Percentiles rank a stretch among this genome's conserved stretches.
Conservation (phyloP, 1,284 basidiomycete species). For the Trichosporon faecale region DNA sequence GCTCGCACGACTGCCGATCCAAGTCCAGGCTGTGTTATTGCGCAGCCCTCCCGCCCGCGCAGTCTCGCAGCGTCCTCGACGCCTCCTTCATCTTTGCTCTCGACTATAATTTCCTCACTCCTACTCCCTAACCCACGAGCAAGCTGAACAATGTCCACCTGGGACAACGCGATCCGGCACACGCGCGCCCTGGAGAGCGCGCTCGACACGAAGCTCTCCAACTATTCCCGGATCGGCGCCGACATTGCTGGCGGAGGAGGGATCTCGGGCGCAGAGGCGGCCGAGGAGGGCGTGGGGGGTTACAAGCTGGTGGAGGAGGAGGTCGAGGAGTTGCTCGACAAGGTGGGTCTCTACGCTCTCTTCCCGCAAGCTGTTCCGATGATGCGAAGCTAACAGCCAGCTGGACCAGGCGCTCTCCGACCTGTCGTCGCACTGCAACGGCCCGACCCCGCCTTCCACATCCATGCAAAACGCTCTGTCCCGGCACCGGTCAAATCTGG, state of each 20-base stretch:
- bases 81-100: not conserved
- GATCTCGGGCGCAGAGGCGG: conserved; percentile 11
- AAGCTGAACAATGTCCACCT: conserved; percentile 36
- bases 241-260: conserved; percentile 58
- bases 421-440: conserved; percentile 64
- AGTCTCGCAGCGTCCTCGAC: not conserved
- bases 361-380: not conserved
- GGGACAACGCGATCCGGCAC: conserved; percentile 66
- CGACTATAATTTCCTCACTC: too few relatives aligned
- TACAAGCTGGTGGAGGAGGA: conserved; percentile 70
- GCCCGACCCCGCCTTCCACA: conserved; percentile 70
- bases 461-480: conserved; percentile 86
- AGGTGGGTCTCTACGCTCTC: conserved; percentile 65
- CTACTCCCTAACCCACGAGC: too few relatives aligned
- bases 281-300: conserved; percentile 68
- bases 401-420: conserved; percentile 78
- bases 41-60: not conserved
- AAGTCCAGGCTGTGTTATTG: not conserved
- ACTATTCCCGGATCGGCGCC: conserved; percentile 80
- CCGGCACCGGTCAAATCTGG: conserved; percentile 82
- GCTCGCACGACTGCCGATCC: not conserved
- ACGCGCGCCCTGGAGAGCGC: conserved; percentile 86
- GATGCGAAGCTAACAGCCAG: conserved; percentile 53
- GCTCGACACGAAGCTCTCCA: conserved; percentile 82
- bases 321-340: conserved; percentile 79